A percentile compares a stretch with the other conserved stretches of the same genome.
Evolutionary conservation across 139 green algal species (phyloP).

Genomic region (Closterium sp.): DNA sequence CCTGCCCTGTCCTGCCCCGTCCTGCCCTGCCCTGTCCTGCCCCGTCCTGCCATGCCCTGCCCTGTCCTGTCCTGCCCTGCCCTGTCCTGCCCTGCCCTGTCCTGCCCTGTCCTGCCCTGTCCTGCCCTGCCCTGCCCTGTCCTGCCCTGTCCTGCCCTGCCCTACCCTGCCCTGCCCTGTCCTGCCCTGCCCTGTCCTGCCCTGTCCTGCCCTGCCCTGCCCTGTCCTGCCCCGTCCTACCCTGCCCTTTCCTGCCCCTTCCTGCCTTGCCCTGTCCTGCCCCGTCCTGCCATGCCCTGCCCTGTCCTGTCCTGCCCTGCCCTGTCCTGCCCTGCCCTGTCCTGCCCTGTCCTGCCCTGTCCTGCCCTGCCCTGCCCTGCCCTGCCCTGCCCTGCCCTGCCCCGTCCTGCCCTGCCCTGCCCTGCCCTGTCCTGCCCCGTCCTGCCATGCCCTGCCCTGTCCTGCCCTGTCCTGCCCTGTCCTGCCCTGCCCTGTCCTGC

Average conservation of each 20-base stretch:
- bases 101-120: too few species aligned
- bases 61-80: too few species aligned
- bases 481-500: too few species aligned
- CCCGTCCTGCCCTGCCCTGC: background rate
- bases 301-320: background rate
- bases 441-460: background rate
- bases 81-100: too few species aligned
- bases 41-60: background rate
- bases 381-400: background rate
- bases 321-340: background rate
- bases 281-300: background rate
- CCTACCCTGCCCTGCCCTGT: background rate
- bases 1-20: too few species aligned
- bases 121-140: background rate
- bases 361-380: background rate
- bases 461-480: too few species aligned
- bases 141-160: background rate
- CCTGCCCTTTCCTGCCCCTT: background rate
- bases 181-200: background rate
- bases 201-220: background rate
- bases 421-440: background rate
- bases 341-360: background rate
- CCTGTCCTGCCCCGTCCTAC: background rate
- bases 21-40: too few species aligned
- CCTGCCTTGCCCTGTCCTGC: background rate